Evolutionary conservation across 805 yeast species (phyloP).

Genomic region (Wickerhamiella nectarea): DNA sequence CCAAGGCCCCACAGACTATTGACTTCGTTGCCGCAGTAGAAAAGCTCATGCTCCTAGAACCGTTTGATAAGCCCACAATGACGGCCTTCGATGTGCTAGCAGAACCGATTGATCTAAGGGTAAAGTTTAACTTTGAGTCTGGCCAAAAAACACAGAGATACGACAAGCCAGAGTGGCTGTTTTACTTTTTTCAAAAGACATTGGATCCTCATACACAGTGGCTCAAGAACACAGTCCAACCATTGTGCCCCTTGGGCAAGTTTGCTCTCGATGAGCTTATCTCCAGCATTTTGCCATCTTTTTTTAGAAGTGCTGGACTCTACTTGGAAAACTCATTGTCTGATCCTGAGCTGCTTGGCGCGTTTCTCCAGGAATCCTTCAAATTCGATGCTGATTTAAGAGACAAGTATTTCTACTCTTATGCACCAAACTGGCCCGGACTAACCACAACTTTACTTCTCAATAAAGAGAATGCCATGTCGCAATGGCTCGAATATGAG

Average conservation of each 20-base stretch:
- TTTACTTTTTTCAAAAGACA: conserved; percentile 31
- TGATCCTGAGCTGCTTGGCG: conserved; percentile 40
- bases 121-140: conserved; percentile 47
- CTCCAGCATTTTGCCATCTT: conserved; percentile 32
- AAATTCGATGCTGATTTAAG: conserved; percentile 42
- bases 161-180: conserved; percentile 62
- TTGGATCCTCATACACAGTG: conserved; percentile 25
- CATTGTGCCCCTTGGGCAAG: conserved; percentile 13
- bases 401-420: conserved; percentile 32
- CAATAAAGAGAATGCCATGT: conserved; percentile 24
- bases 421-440: conserved; percentile 32
- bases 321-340: conserved; percentile 10
- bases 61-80: conserved; percentile 14
- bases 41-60: conserved; percentile 2
- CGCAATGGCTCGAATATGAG: conserved; percentile 43
- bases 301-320: conserved; percentile 11
- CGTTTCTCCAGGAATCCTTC: conserved; percentile 43
- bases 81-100: conserved; percentile 34
- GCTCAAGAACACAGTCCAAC: conserved; percentile 19
- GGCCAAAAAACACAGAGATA: conserved; percentile 45
- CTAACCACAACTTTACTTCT: conserved; percentile 24
- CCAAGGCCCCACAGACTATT: conserved; percentile 9
- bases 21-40: conserved; percentile 5
- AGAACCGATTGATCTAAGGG: conserved; percentile 35
- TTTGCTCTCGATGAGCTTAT: conserved; percentile 32